Conservation (phyloP, 345 rosid genomes). For the Rhodomyrtus tomentosa region DNA sequence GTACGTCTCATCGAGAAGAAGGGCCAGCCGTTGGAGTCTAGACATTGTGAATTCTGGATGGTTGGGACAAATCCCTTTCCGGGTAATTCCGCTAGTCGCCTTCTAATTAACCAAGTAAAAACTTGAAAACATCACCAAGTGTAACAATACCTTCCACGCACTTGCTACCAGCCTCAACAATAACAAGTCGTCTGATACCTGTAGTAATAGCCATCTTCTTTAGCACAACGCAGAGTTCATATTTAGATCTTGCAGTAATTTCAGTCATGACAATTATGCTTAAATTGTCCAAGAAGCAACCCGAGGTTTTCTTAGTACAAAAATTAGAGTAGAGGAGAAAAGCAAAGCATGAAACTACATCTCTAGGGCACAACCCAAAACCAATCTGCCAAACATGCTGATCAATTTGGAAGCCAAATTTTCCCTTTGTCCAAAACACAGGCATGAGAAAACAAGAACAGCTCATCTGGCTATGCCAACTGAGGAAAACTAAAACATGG, state of each 20-base stretch:
- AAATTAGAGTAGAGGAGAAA: background rate
- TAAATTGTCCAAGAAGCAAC: background rate
- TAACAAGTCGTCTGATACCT: conserved; percentile 63
- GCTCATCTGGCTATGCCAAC: background rate
- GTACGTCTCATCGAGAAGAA: background rate
- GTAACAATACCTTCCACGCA: conserved; percentile 70
- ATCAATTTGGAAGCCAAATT: background rate
- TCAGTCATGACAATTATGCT: background rate
- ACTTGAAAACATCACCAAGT: conserved; percentile 47
- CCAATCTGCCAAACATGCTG: background rate
- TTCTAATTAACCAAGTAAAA: conserved; percentile 38
- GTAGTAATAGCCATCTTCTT: background rate
- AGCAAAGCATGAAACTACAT: background rate
- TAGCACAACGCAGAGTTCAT: background rate
- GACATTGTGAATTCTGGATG: background rate
- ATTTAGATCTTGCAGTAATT: background rate
- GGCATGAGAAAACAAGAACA: background rate
- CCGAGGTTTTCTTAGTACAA: background rate
- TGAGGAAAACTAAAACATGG: background rate
- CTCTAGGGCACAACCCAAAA: background rate
- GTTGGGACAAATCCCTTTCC: background rate
- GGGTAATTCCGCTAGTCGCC: background rate
- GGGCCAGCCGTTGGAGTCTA: background rate
- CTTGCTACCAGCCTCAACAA: conserved; percentile 77
- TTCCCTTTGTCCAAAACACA: background rate